phyloP scores from a whole-genome alignment of 2,329 filamentous ascomycete species.

The Hirsutella thompsonii region DNA sequence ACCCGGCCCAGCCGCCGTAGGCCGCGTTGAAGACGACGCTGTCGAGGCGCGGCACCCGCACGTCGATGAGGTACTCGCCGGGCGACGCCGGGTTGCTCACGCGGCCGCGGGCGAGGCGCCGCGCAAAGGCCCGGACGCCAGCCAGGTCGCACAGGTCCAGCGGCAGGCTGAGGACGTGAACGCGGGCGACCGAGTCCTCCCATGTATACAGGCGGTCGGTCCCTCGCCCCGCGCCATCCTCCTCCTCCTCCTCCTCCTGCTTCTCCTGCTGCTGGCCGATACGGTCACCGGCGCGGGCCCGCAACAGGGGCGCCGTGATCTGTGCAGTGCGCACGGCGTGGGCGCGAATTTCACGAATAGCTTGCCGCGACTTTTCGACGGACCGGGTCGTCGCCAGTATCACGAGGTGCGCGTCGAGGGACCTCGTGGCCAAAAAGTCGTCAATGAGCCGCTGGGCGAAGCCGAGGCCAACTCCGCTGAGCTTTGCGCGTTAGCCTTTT shows the following conservation, averaged over 20 bases:
- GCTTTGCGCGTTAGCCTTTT: too few relatives aligned
- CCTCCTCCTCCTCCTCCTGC: conserved; percentile 21
- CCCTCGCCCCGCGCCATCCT: conserved; percentile 18
- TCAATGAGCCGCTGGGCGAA: conserved; percentile 79
- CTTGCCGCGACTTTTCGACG: conserved; percentile 58
- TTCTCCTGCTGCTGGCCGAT: too few relatives aligned
- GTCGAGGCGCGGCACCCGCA: conserved; percentile 59
- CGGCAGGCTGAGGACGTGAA: conserved; percentile 46
- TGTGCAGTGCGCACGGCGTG: conserved; percentile 38
- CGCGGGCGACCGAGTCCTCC: conserved; percentile 30
- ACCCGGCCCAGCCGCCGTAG: conserved; percentile 72
- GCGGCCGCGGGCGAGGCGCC: conserved; percentile 28
- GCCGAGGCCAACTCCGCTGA: conserved; percentile 70
- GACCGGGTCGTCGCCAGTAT: conserved; percentile 78
- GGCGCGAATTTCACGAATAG: conserved; percentile 47
- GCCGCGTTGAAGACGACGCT: conserved; percentile 77
- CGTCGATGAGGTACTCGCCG: conserved; percentile 19
- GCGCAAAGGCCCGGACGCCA: conserved; percentile 35
- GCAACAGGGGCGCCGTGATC: conserved; percentile 21
- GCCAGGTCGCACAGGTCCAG: conserved; percentile 48
- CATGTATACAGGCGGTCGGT: too few relatives aligned
- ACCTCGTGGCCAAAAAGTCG: conserved; percentile 65
- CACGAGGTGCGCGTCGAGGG: conserved; percentile 55
- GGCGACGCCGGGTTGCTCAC: conserved; percentile 30
- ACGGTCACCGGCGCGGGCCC: too few relatives aligned